Percentiles rank a stretch among this genome's conserved stretches.
These are phyloP conservation scores for Capsella bursapastoris DNA, from an alignment of 345 rosid species.

Conservation along the genomic window DNA sequence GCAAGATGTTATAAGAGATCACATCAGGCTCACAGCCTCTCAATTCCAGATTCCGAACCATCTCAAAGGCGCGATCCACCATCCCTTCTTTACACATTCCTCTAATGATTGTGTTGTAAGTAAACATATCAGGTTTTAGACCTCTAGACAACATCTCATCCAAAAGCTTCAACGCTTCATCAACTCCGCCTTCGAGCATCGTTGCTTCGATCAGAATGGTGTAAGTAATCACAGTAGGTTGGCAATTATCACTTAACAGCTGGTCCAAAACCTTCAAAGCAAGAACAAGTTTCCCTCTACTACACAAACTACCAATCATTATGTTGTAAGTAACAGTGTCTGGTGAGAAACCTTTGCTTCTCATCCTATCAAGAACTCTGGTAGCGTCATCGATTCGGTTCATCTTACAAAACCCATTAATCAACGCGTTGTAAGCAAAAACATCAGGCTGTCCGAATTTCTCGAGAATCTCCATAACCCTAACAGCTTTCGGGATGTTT, in stretches of 20 bases:
- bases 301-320: slow-evolving; percentile 75
- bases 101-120: slow-evolving; percentile 70
- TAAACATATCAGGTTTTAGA: slow-evolving; percentile 66
- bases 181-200: slow-evolving; percentile 59
- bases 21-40: slow-evolving; percentile 72
- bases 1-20: slow-evolving; percentile 66
- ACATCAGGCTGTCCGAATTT: slow-evolving; percentile 73
- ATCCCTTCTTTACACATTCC: slow-evolving; percentile 80
- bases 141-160: slow-evolving; percentile 81
- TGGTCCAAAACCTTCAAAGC: slow-evolving; percentile 70
- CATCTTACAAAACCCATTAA: slow-evolving; percentile 81
- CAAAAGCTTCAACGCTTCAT: slow-evolving; percentile 70
- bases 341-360: slow-evolving; percentile 63
- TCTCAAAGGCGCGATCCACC: slow-evolving; percentile 61
- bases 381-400: slow-evolving; percentile 65
- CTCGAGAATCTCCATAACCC: slow-evolving; percentile 82
- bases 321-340: slow-evolving; percentile 85
- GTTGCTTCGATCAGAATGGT: slow-evolving; percentile 86
- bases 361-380: slow-evolving; percentile 70
- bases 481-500: slow-evolving; percentile 62
- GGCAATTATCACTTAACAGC: slow-evolving; percentile 61
- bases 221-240: slow-evolving; percentile 79
- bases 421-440: slow-evolving; percentile 79
- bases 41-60: slow-evolving; percentile 54
- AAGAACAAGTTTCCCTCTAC: slow-evolving; percentile 67